Evolutionary conservation across 73 alveolate species (phyloP).

Genomic region (Tetrahymena elliotti): DNA sequence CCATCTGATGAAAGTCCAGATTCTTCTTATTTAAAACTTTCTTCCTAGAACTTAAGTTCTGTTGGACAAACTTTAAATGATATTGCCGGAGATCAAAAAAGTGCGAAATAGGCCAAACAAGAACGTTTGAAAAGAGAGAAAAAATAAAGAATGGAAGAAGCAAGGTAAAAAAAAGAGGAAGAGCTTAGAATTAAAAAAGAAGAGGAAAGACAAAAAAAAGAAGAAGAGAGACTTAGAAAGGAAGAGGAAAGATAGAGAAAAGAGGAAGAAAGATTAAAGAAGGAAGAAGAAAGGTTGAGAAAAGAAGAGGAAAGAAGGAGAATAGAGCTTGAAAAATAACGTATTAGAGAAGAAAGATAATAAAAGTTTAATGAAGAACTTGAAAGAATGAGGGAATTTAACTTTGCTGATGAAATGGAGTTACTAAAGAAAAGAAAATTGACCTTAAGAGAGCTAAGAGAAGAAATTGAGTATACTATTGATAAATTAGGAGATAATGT

Average conservation of each 20-base stretch:
- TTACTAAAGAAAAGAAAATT: neutral
- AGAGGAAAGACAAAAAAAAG: neutral
- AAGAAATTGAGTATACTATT: neutral
- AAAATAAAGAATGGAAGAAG: neutral
- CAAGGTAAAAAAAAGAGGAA: neutral
- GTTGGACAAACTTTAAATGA: neutral
- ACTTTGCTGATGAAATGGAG: neutral
- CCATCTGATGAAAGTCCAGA: neutral
- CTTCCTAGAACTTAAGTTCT: neutral
- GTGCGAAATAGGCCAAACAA: neutral
- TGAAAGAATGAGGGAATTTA: neutral
- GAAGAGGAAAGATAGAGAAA: neutral
- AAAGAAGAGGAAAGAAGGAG: neutral
- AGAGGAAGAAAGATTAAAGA: neutral
- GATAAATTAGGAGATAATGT: neutral
- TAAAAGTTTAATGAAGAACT: neutral
- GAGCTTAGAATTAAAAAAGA: neutral
- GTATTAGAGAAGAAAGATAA: neutral
- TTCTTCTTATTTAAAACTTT: neutral
- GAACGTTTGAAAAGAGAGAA: neutral
- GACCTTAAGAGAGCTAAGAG: neutral
- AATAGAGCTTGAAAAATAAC: neutral
- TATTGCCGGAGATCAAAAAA: neutral
- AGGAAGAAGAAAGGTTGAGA: neutral
- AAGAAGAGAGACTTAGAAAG: neutral